Percentiles rank a stretch among this genome's conserved stretches.
Evolutionary conservation across 306 rosid genomes (phyloP).

Genomic region (Luffa aegyptiaca): DNA sequence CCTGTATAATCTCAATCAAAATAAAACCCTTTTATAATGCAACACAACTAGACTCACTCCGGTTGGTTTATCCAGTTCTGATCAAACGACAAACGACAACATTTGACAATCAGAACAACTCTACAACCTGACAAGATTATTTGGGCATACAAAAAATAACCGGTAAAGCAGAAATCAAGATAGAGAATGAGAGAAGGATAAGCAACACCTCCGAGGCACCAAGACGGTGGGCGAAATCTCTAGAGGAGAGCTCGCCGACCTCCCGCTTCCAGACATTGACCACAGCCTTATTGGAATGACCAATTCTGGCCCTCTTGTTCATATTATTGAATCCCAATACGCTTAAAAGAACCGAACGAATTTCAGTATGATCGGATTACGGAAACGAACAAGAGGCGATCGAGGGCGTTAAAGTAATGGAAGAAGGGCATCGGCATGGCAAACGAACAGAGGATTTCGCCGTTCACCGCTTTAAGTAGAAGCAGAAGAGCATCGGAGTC

Average conservation of each 20-base stretch:
- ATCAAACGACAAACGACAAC: not conserved
- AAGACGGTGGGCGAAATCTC: slow-evolving; percentile 52
- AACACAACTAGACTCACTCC: not conserved
- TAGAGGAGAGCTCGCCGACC: slow-evolving; percentile 55
- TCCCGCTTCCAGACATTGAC: slow-evolving; percentile 63
- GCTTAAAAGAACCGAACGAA: not conserved
- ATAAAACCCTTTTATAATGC: not conserved
- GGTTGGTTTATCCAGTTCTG: not conserved
- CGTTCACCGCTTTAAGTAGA: slow-evolving; percentile 2
- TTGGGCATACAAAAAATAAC: not conserved
- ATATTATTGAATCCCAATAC: slow-evolving; percentile 16
- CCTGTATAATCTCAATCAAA: not conserved
- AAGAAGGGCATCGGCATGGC: not conserved
- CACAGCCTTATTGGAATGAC: slow-evolving; percentile 31
- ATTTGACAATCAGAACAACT: not conserved
- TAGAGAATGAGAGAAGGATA: not conserved
- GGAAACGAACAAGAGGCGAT: not conserved
- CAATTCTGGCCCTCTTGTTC: slow-evolving; percentile 39
- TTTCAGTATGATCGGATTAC: not conserved
- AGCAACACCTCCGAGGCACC: slow-evolving; percentile 52
- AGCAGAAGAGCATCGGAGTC: not conserved
- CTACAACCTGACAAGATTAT: not conserved
- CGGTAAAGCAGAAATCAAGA: not conserved
- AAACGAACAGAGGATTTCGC: not conserved
- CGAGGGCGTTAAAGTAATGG: not conserved